These are phyloP conservation scores for Aureobasidium sp. DNA, from an alignment of 2,329 filamentous ascomycete species.

Conservation along the genomic window DNA sequence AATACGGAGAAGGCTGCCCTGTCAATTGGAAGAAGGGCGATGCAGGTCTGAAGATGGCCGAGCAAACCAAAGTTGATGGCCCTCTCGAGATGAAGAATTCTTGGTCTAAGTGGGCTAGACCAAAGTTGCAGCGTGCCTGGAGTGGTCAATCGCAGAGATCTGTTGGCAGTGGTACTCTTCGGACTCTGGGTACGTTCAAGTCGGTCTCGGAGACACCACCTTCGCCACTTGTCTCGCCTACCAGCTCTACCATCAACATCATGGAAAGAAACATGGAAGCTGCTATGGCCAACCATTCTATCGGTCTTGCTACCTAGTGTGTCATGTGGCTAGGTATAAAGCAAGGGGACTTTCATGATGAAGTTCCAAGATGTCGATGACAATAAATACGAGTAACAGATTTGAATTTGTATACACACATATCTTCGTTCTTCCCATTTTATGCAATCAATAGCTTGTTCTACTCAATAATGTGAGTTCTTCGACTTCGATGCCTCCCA, in stretches of 20 bases:
- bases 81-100: conserved; percentile 23
- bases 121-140: conserved; percentile 25
- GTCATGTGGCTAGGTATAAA: neutral
- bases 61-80: conserved; percentile 20
- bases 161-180: conserved; percentile 9
- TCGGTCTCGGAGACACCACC: conserved; percentile 11
- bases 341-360: neutral
- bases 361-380: neutral
- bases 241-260: conserved; percentile 11
- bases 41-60: conserved; percentile 21
- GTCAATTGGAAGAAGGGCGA: conserved; percentile 28
- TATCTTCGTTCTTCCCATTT: too few relatives aligned
- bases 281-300: conserved; percentile 19
- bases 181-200: conserved; percentile 1
- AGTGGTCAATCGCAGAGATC: conserved; percentile 17
- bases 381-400: too few relatives aligned
- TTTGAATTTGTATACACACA: too few relatives aligned
- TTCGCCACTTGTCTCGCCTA: conserved; percentile 21
- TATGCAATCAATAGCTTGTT: neutral
- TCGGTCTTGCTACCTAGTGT: conserved; percentile 18
- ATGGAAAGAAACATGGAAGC: conserved; percentile 24
- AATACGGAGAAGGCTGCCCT: conserved; percentile 32
- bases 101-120: conserved; percentile 26
- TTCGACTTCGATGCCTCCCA: neutral
- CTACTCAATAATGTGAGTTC: neutral